These are phyloP conservation scores for Pythium vanterpoolii DNA, from an alignment of 352 stramenopile species.

Conservation along the genomic window DNA sequence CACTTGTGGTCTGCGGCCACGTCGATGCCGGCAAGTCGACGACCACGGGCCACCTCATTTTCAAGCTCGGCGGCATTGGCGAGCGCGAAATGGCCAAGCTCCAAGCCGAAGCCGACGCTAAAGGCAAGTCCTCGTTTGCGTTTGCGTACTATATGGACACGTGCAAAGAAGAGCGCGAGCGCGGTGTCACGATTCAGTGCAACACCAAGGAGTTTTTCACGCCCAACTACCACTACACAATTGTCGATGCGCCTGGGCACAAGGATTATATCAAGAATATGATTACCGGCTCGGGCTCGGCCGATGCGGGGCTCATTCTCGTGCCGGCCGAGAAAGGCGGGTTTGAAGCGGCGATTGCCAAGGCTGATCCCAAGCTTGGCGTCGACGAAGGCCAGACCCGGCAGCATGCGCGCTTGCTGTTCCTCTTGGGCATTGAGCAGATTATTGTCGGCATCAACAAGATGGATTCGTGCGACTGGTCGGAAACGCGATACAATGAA, in stretches of 20 bases:
- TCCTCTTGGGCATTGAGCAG: conserved; percentile 67
- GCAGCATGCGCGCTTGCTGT: conserved; percentile 88
- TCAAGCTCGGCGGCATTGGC: conserved; percentile 98
- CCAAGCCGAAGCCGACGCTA: conserved; percentile 94
- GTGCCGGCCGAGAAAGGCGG: conserved; percentile 70
- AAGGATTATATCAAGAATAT: conserved; percentile 99
- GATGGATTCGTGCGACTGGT: conserved; percentile 76
- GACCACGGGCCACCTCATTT: conserved; percentile 98
- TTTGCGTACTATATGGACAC: conserved; percentile 99
- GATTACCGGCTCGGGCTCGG: conserved; percentile 98
- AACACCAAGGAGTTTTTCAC: conserved; percentile 94
- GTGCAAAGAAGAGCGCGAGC: conserved; percentile 97
- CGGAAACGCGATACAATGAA: conserved; percentile 68
- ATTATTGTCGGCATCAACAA: conserved; percentile 84
- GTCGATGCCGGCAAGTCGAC: conserved; percentile 99
- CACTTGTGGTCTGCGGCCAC: conserved; percentile 95
- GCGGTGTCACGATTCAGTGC: conserved; percentile 98
- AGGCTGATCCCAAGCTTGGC: conserved; percentile 43
- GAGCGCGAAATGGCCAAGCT: conserved; percentile 99
- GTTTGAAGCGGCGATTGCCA: conserved; percentile 95
- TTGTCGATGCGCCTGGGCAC: conserved; percentile 98
- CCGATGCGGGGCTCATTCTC: conserved; percentile 97
- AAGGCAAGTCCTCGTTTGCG: conserved; percentile 98
- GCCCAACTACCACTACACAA: conserved; percentile 95
- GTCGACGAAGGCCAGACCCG: conserved; percentile 92